Evolutionary conservation across 176 grass and related monocot genomes (phyloP).

Genomic region (Eleusine indica): DNA sequence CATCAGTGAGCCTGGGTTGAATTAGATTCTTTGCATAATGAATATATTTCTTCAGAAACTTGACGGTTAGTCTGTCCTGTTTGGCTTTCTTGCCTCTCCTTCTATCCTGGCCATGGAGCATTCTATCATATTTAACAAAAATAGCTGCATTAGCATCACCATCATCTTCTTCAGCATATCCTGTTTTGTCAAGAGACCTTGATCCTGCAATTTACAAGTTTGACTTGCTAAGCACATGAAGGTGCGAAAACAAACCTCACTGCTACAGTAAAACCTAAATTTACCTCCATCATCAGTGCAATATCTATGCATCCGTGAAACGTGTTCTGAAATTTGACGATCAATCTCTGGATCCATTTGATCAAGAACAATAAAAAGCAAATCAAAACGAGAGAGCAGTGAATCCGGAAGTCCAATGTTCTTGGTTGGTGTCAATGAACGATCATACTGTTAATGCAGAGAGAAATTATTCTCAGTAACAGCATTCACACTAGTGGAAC

Average conservation of each 20-base stretch:
- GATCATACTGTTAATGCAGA: slow-evolving; percentile 75
- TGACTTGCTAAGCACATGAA: slow-evolving; percentile 30
- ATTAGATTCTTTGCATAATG: slow-evolving; percentile 96
- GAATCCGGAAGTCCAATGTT: slow-evolving; percentile 98
- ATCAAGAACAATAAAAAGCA: slow-evolving; percentile 98
- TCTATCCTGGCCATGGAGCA: slow-evolving; percentile 96
- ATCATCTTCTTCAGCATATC: slow-evolving; percentile 89
- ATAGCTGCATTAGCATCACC: slow-evolving; percentile 69
- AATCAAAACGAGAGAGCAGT: slow-evolving; percentile 96
- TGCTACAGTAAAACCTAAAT: slow-evolving; percentile 12
- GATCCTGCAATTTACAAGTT: slow-evolving; percentile 47
- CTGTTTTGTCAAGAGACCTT: slow-evolving; percentile 60
- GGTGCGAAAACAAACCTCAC: slow-evolving; percentile 27
- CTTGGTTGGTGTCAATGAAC: slow-evolving; percentile 93
- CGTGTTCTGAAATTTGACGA: slow-evolving; percentile 93
- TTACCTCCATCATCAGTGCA: slow-evolving; percentile 89
- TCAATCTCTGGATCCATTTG: slow-evolving; percentile 99
- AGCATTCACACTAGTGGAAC: background rate
- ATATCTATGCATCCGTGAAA: slow-evolving; percentile 96
- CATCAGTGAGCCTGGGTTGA: slow-evolving; percentile 91
- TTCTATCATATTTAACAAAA: slow-evolving; percentile 95
- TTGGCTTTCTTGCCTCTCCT: slow-evolving; percentile 82
- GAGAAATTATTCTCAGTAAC: slow-evolving; percentile 41
- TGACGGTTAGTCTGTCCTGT: slow-evolving; percentile 84
- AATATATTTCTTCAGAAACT: slow-evolving; percentile 98